Evolutionary conservation across 2,329 filamentous ascomycete species (phyloP).

Genomic region (Talaromyces sp.): DNA sequence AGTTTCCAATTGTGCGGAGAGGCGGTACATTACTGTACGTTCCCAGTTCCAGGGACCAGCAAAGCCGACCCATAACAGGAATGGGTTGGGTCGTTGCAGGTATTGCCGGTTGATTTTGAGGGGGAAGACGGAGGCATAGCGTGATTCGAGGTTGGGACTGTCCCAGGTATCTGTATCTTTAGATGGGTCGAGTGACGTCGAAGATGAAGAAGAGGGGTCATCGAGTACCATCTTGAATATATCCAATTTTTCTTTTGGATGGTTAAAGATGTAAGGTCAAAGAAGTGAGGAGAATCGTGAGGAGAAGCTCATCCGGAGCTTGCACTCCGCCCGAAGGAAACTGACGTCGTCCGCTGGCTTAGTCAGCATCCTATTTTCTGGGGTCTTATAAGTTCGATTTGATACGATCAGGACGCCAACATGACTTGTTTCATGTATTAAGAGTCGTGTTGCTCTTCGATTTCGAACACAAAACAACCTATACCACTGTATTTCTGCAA

Average conservation of each 20-base stretch:
- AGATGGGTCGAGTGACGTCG: neutral
- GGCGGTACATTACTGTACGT: neutral
- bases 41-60: conserved; percentile 9
- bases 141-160: conserved; percentile 10
- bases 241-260: neutral
- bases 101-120: conserved; percentile 11
- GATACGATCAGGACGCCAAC: neutral
- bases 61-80: conserved; percentile 6
- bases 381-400: neutral
- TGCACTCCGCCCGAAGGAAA: neutral
- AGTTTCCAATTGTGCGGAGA: conserved; percentile 7
- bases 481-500: too few species aligned
- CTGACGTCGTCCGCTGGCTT: neutral
- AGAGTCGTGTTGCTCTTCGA: too few species aligned
- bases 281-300: neutral
- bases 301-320: neutral
- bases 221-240: conserved; percentile 10
- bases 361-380: neutral
- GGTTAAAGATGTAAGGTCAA: neutral
- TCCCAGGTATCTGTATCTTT: conserved; percentile 11
- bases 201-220: neutral
- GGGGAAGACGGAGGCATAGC: conserved; percentile 10
- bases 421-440: neutral
- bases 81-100: conserved; percentile 9
- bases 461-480: too few species aligned